Conservation (phyloP, 2,329 filamentous ascomycete genomes). For the Pseudogymnoascus sp. region DNA sequence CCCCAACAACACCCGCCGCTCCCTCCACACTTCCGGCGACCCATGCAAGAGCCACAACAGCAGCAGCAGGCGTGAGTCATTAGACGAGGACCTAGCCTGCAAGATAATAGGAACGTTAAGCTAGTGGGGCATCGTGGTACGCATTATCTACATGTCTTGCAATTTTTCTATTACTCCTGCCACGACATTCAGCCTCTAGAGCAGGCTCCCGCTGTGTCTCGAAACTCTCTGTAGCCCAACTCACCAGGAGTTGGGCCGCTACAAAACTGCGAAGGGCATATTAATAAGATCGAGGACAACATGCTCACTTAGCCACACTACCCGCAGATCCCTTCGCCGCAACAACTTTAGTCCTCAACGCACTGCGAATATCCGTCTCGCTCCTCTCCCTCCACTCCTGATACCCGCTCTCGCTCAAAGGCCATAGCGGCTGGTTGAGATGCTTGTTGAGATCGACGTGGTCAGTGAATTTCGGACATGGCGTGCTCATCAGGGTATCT, state of each 20-base stretch:
- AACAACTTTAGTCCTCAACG: slow-evolving; percentile 25
- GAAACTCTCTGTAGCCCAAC: not conserved
- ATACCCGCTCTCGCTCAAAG: slow-evolving; percentile 34
- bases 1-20: too few relatives aligned
- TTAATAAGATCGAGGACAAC: not conserved
- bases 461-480: slow-evolving; percentile 18
- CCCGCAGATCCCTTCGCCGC: not conserved
- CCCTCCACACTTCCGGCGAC: too few relatives aligned
- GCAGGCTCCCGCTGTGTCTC: too few relatives aligned
- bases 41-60: too few relatives aligned
- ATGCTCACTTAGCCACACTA: not conserved
- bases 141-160: too few relatives aligned
- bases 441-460: slow-evolving; percentile 17
- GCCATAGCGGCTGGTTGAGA: slow-evolving; percentile 29
- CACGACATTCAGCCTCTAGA: too few relatives aligned
- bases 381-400: slow-evolving; percentile 37
- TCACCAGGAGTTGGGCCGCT: not conserved
- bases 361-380: slow-evolving; percentile 35
- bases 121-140: too few relatives aligned
- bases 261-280: not conserved
- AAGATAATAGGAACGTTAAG: too few relatives aligned
- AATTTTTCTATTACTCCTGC: too few relatives aligned
- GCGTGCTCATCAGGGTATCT: slow-evolving; percentile 49
- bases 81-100: too few relatives aligned
- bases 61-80: too few relatives aligned